These are phyloP conservation scores for Ustilago xerochloae DNA, from an alignment of 1,284 basidiomycete genomes.

Conservation along the genomic window DNA sequence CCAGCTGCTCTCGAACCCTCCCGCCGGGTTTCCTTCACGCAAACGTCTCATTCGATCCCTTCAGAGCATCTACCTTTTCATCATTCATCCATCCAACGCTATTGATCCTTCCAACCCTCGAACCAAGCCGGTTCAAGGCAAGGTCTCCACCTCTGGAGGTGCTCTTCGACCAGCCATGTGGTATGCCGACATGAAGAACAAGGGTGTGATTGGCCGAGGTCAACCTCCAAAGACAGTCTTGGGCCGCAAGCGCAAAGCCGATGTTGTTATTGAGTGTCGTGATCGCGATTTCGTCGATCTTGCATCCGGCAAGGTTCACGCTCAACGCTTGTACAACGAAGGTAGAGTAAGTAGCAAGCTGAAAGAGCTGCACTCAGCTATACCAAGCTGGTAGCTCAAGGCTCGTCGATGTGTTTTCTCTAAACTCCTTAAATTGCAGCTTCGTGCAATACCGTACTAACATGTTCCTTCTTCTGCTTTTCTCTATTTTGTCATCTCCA, in stretches of 20 bases:
- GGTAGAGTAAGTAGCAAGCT: constrained; percentile 42
- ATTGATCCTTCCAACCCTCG: constrained; percentile 59
- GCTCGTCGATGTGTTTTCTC: not conserved
- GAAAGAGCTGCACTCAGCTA: not conserved
- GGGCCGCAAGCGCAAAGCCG: constrained; percentile 58
- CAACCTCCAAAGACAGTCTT: constrained; percentile 58
- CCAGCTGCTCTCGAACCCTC: constrained; percentile 50
- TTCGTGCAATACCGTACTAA: no score
- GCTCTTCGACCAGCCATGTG: constrained; percentile 60
- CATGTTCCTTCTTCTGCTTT: not conserved
- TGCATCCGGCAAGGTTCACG: constrained; percentile 60
- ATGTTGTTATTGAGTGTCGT: constrained; percentile 62
- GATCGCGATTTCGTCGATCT: constrained; percentile 63
- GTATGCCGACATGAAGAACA: constrained; percentile 56
- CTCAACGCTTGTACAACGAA: constrained; percentile 53
- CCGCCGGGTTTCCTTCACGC: constrained; percentile 50
- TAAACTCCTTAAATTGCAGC: no score
- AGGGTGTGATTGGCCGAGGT: constrained; percentile 52
- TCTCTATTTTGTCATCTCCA: not conserved
- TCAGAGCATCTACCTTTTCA: constrained; percentile 61
- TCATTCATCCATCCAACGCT: constrained; percentile 56
- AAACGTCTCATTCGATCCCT: constrained; percentile 55
- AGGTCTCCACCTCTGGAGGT: constrained; percentile 48
- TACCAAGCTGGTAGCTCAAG: no score
- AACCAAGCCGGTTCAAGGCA: constrained; percentile 48